Base-by-base conservation (phyloP, 495 filamentous ascomycete species). In the Podospora tetraspora region DNA sequence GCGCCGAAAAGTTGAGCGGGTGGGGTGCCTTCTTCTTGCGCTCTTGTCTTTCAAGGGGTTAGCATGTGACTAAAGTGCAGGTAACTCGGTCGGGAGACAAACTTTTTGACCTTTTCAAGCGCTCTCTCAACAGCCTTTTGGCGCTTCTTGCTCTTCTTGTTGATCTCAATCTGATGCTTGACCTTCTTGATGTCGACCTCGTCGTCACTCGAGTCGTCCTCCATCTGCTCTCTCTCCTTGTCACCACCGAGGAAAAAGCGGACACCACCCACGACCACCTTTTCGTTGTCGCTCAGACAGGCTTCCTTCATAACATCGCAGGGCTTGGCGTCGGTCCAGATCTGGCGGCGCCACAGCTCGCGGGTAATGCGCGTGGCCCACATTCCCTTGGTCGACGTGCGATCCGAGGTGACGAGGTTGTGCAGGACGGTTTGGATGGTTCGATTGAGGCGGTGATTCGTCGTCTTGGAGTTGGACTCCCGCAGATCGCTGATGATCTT, bases 241-340 rank as follows among this genome's bases (percentile, higher is more conserved):
- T 97, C 94, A 25, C 93, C 94, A 29, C 96, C 96, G 1, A 99
- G 82, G 82, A 99, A 99, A 82, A 97, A 99, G 32, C 91, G 84
- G 3, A 97, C 91, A 37, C 92, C 93, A 9, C 93, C 93, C 19
- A 88, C 79, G 52, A 95, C 87, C 21, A 98, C 92, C 80, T 98
- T 98, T 68, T 92, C 90, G 69, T 97, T 94, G 37, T 94, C 88
- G 3, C 90, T 84, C 68, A 97, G 78, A 63, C 86, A 85, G 0
- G 93, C 92, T 79, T 95, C 91, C 81, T 95, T 95, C 93, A 97
- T 97, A 59, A 97, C 88, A 73, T 95, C 92, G 59, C 96, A 93
- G 1, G 95, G 87, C 75, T 92, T 94, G 88, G 61, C 93, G 83
- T 79, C 76, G 52, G 73, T 75, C 77, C 77, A 79, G 19, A 80